Conservation (phyloP, 225 moss, liverwort and hornwort genomes). For the Sphagnum contortum region DNA sequence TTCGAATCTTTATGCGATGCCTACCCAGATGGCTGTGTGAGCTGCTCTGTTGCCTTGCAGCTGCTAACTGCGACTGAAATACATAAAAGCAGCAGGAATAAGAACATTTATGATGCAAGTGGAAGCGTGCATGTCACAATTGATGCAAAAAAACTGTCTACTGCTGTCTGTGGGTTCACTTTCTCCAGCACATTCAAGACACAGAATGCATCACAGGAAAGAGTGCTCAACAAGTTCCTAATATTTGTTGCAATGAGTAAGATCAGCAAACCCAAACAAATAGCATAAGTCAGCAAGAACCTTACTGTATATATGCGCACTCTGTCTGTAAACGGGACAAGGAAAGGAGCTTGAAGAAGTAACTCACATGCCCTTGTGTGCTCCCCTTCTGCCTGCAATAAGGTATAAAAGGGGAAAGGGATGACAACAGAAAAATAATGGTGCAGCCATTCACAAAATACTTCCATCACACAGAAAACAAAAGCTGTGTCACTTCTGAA, state of each 20-base stretch:
- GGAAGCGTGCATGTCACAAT: too few species aligned
- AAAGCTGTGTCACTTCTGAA: too few species aligned
- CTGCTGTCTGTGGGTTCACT: too few species aligned
- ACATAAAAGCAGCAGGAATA: not conserved
- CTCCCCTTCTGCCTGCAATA: conserved; percentile 79
- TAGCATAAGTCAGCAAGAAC: not conserved
- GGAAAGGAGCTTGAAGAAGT: conserved; percentile 80
- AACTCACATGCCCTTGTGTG: conserved; percentile 83
- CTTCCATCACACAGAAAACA: too few species aligned
- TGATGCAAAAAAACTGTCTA: too few species aligned
- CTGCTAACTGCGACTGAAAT: conserved; percentile 73
- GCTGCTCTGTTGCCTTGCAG: conserved; percentile 70
- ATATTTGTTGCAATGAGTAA: too few species aligned
- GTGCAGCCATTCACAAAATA: too few species aligned
- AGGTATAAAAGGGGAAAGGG: not conserved
- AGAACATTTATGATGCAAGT: not conserved
- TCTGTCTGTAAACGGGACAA: conserved; percentile 95
- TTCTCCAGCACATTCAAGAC: not conserved
- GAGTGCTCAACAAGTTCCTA: not conserved
- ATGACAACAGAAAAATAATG: too few species aligned
- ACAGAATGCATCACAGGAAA: not conserved
- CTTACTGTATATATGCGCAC: conserved; percentile 96
- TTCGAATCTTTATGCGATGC: conserved; percentile 72
- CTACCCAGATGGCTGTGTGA: conserved; percentile 65
- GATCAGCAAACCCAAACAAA: too few species aligned